Percentiles rank a stretch among this genome's conserved stretches.
Evolutionary conservation across 805 yeast species (phyloP).

Genomic region (Naumovozyma baii): DNA sequence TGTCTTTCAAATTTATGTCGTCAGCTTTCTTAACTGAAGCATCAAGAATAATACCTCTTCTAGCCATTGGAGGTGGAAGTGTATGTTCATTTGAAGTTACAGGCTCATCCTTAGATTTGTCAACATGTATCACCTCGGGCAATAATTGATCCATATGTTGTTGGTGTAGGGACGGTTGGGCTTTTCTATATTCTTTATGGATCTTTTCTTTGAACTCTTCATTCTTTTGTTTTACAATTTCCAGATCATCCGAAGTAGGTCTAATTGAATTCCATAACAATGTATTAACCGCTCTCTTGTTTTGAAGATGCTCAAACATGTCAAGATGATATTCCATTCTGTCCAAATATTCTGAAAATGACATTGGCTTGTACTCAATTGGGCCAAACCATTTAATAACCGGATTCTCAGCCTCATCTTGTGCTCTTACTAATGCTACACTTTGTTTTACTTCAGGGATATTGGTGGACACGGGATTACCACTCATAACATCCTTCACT

Average conservation of each 20-base stretch:
- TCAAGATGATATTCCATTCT: conserved; percentile 25
- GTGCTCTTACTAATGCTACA: conserved; percentile 35
- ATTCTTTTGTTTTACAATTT: conserved; percentile 11
- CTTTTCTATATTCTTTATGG: conserved; percentile 1
- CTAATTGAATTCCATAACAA: conserved; percentile 7
- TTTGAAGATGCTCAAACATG: conserved; percentile 21
- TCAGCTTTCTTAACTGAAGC: conserved; percentile 12
- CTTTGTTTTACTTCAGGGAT: conserved; percentile 29
- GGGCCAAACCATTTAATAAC: conserved; percentile 65
- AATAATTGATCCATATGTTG: neutral
- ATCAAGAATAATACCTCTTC: conserved; percentile 16
- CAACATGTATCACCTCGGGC: neutral
- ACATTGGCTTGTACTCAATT: conserved; percentile 43
- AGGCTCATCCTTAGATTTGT: neutral
- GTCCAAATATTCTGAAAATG: conserved; percentile 31
- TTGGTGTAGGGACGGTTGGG: neutral
- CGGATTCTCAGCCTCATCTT: conserved; percentile 36
- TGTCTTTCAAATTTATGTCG: conserved; percentile 21
- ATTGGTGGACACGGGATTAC: conserved; percentile 22
- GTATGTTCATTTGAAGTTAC: neutral
- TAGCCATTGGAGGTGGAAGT: conserved; percentile 4
- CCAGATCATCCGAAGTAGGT: conserved; percentile 12
- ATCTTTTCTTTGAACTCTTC: conserved; percentile 10
- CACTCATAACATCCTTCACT: conserved; percentile 27
- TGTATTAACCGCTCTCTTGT: conserved; percentile 7